Percentiles rank a stretch among this genome's conserved stretches.
Conservation (phyloP, 192 early-diverging fungal genomes). For the Podila verticillata region DNA sequence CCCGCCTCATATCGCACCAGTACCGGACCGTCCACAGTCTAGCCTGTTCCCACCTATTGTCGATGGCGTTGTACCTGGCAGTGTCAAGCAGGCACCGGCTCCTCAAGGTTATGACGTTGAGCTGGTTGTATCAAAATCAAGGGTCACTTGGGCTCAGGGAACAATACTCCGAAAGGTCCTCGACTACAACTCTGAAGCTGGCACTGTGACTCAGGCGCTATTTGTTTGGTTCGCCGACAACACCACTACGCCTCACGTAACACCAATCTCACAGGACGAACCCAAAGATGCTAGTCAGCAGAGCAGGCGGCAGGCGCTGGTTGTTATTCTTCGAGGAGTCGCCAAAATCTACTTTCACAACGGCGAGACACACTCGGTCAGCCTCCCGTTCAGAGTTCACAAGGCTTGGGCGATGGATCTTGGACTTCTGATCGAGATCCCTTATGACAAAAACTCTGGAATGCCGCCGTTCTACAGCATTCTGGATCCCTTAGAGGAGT, state of each 20-base stretch:
- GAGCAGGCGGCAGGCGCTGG: slow-evolving; percentile 36
- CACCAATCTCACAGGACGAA: neutral
- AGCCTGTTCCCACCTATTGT: slow-evolving; percentile 29
- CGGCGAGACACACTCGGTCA: slow-evolving; percentile 43
- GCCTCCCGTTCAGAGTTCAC: slow-evolving; percentile 52
- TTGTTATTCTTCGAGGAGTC: slow-evolving; percentile 41
- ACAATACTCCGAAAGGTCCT: slow-evolving; percentile 47
- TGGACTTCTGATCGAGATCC: slow-evolving; percentile 56
- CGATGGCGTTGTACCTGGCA: slow-evolving; percentile 15
- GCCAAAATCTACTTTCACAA: slow-evolving; percentile 47
- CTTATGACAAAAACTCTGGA: slow-evolving; percentile 3
- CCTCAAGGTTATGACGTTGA: slow-evolving; percentile 50
- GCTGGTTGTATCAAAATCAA: slow-evolving; percentile 28
- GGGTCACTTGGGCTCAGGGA: slow-evolving; percentile 51
- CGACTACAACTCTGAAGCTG: slow-evolving; percentile 38
- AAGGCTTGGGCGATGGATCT: slow-evolving; percentile 57
- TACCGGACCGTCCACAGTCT: slow-evolving; percentile 5
- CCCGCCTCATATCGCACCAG: no score
- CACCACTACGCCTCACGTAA: neutral
- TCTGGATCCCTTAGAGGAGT: slow-evolving; percentile 57
- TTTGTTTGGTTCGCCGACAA: slow-evolving; percentile 54
- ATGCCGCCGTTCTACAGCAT: slow-evolving; percentile 55
- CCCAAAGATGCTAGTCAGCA: slow-evolving; percentile 10
- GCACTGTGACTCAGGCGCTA: slow-evolving; percentile 45
- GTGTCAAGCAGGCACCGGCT: neutral